Base-by-base conservation (phyloP, 805 yeast species). In the Schwanniomyces sp. region DNA sequence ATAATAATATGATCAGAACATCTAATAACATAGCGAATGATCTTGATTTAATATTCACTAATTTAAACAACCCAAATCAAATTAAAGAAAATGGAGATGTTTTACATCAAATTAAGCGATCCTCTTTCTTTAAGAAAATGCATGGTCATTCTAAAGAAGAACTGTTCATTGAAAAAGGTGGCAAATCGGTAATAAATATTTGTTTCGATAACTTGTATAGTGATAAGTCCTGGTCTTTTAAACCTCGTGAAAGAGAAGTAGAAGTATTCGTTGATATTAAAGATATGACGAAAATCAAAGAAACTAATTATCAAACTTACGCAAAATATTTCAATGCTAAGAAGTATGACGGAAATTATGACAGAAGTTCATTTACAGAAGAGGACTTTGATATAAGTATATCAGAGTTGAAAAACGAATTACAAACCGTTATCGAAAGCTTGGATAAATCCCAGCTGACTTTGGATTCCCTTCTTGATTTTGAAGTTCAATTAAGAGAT, bases 151-250 rank as follows among this genome's bases (percentile, higher is more conserved):
- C 40, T 21, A 18, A 32, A 12, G 36, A 32, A 16, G 21, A 32
- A 32, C 7, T 21, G 24, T 21, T 10, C 11, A 16, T 32, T 16
- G 36, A 32, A 14, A 16, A 14, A 9, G 11, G 11, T 9, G 69
- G 65, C 5, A 60, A 58, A 44, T 65, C 67, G 7, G 54, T 59
- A 34, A 61, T 73, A 16, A 61, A 69, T 52, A 58, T 73, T 14
- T 73, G 78, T 51, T 73, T 73, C 56, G 77, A 73, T 55, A 73
- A 73, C 51, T 44, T 72, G 27, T 73, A 66, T 56, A 56, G 52
- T 38, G 78, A 73, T 53, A 66, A 67, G 50, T 69, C 75, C 7
- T 73, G 76, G 76, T 66, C 75, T 16, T 73, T 70, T 52, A 55
- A 57, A 14, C 72, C 75, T 5, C 49, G 50, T 21, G 26, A 56